Conservation (phyloP, 2,329 filamentous ascomycete genomes). For the Ciborinia camelliae region DNA sequence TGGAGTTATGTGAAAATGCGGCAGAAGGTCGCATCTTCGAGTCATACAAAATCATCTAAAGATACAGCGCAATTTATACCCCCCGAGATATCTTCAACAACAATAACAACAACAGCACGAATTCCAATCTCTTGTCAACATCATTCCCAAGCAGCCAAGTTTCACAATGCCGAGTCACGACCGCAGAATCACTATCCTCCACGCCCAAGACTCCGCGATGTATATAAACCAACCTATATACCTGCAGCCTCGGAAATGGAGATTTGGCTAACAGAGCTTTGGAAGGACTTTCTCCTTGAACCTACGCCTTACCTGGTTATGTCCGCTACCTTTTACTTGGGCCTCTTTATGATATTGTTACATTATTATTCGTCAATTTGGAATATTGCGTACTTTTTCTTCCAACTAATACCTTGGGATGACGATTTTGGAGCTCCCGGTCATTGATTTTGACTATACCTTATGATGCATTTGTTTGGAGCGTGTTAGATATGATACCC, state of each 20-base stretch:
- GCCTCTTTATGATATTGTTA: constrained; percentile 27
- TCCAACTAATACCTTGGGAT: constrained; percentile 32
- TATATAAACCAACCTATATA: constrained; percentile 7
- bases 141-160: neutral
- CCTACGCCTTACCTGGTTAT: constrained; percentile 32
- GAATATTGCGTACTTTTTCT: constrained; percentile 25
- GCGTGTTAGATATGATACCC: constrained; percentile 22
- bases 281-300: constrained; percentile 32
- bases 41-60: neutral
- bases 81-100: neutral
- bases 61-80: neutral
- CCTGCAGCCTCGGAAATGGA: constrained; percentile 27
- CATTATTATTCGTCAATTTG: constrained; percentile 27
- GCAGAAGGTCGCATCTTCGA: constrained; percentile 7
- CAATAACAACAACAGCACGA: neutral
- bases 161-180: neutral
- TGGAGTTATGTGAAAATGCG: constrained; percentile 28
- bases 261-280: constrained; percentile 29
- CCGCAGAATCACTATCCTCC: neutral
- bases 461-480: constrained; percentile 6
- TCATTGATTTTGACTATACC: constrained; percentile 12
- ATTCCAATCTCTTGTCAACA: neutral
- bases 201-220: constrained; percentile 13
- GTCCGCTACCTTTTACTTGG: constrained; percentile 28
- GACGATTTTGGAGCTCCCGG: constrained; percentile 22